Conservation (phyloP, 2,329 filamentous ascomycete genomes). For the Hymenoscyphus scutula region DNA sequence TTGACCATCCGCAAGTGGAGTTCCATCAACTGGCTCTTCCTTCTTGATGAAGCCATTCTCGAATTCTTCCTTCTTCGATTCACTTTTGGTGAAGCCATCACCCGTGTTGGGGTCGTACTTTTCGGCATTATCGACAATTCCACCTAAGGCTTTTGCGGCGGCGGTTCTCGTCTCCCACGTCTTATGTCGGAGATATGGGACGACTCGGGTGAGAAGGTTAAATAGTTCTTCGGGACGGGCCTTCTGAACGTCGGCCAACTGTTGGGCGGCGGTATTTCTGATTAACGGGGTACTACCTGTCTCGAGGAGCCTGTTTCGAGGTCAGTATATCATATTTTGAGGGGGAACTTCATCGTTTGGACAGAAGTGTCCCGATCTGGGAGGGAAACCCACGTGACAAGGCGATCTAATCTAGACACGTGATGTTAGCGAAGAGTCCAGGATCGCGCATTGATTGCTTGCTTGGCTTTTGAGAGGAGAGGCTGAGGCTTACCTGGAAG, state of each 20-base stretch:
- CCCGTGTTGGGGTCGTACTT: constrained; percentile 83
- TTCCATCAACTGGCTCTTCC: constrained; percentile 56
- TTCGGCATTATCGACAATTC: constrained; percentile 87
- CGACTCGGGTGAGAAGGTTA: constrained; percentile 86
- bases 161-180: constrained; percentile 97
- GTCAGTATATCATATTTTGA: constrained; percentile 19
- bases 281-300: constrained; percentile 96
- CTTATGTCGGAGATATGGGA: constrained; percentile 93
- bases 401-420: constrained; percentile 67
- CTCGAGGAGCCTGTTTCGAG: constrained; percentile 73
- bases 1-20: constrained; percentile 48
- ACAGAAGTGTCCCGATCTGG: neutral
- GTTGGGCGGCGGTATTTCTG: constrained; percentile 93
- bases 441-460: constrained; percentile 15
- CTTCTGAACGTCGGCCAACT: constrained; percentile 96
- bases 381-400: constrained; percentile 71
- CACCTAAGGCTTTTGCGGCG: constrained; percentile 88
- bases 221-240: constrained; percentile 97
- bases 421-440: constrained; percentile 22
- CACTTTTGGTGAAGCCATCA: constrained; percentile 54
- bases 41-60: constrained; percentile 49
- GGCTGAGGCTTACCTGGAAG: constrained; percentile 38
- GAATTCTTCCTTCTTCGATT: constrained; percentile 43
- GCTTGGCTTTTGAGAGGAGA: neutral
- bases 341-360: neutral